Percentiles rank a stretch among this genome's conserved stretches.
Conservation (phyloP, 331 rosid species). For the Erythrophleum ivorense region DNA sequence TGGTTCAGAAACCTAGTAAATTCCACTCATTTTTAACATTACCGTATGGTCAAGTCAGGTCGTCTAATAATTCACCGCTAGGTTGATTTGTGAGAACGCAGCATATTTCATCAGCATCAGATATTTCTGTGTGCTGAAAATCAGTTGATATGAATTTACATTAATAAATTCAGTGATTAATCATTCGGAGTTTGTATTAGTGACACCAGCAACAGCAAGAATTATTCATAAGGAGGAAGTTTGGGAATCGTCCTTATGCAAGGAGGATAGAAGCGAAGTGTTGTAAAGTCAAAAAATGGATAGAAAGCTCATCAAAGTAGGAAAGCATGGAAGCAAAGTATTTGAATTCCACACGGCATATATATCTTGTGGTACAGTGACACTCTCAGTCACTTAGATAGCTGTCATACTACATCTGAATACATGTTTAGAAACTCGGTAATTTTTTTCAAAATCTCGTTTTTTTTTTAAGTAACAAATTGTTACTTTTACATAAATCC, state of each 20-base stretch:
- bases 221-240: background rate
- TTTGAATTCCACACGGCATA: constrained; percentile 52
- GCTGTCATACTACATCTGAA: no score
- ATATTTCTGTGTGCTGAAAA: background rate
- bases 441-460: no score
- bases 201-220: background rate
- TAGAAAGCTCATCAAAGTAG: background rate
- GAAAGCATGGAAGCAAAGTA: background rate
- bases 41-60: background rate
- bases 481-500: no score
- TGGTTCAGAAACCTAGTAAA: background rate
- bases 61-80: background rate
- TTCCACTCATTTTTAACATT: background rate
- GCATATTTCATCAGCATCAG: background rate
- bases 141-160: no score
- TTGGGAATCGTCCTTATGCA: background rate
- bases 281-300: constrained; percentile 6
- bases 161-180: background rate
- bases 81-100: background rate
- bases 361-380: background rate
- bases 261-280: background rate
- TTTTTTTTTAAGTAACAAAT: no score
- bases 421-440: no score
- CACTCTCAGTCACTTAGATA: background rate
- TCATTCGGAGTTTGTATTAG: background rate